Evolutionary conservation across 352 stramenopile genomes (phyloP), one percentile per base, ranked within the genome.

Genomic region (Globisporangium ultimum): DNA sequence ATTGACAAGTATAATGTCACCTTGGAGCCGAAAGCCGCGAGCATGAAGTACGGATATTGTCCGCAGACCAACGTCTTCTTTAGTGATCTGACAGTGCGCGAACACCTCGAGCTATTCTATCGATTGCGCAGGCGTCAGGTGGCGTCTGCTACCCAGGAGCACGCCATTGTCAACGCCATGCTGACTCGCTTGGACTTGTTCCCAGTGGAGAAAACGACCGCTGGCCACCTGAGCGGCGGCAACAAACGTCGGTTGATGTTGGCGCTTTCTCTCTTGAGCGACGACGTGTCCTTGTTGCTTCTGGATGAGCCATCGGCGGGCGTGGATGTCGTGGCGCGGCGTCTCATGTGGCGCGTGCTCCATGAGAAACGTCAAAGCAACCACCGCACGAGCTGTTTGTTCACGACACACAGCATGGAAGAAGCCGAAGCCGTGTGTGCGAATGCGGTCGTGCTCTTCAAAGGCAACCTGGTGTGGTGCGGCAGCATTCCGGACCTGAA

Each of bases 361-460:
- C 61, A 89, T 51, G 73, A 83, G 10, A 89, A 88, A 48, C 76
- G 71, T 0, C 61, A 80, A 47, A 76, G 67, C 21, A 61, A 70
- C 13, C 66, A 69, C 32, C 62, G 74, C 15, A 75, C 74, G 47
- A 87, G 78, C 60, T 94, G 84, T 21, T 57, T 94, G 54, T 94
- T 94, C 52, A 94, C 84, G 24, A 94, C 84, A 4, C 84, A 94
- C 61, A 92, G 84, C 38, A 91, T 94, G 80, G 84, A 94, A 54
- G 84, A 94, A 49, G 82, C 84, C 3, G 84, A 94, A 34, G 82
- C 84, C 6, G 84, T 94, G 48, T 94, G 84, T 53, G 83, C 82
- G 5, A 92, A 91, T 47, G 84, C 84, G 1, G 71, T 94, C 17
- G 81, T 94, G 48, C 63, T 94, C 6, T 78, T 79, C 58, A 89